Base-by-base conservation (phyloP, 257 asterid species). In the Salvia rosmarinus region DNA sequence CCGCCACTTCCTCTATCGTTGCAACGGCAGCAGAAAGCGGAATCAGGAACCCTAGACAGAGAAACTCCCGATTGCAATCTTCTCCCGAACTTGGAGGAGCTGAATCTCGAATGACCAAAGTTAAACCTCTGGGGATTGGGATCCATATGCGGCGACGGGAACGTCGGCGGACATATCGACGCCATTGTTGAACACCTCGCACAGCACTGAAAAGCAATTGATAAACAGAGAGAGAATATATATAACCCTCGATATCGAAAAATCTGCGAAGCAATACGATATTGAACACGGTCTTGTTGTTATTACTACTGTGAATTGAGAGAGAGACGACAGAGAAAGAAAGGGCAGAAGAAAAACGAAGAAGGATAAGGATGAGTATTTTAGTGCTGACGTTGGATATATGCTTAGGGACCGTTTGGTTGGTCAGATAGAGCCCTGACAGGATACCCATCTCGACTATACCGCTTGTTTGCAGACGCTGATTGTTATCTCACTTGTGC, bases 11-110 rank as follows among this genome's bases (percentile, higher is more conserved):
- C 76, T 30, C 68, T 79, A 56, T 20, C 77, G 30, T 52, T 63
- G 77, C 98, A 93, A 52, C 91, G 96, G 80, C 92, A 87, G 72
- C 81, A 80, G 52, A 64, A 64, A 49, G 58, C 39, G 34, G 85
- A 79, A 64, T 75, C 84, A 42, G 90, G 75, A 80, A 73, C 80
- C 85, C 81, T 85, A 68, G 82, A 40, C 30, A 73, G 79, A 57
- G 78, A 70, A 64, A 70, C 68, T 70, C 85, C 79, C 54, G 82
- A 70, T 13, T 40, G 80, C 17, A 76, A 77, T 37, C 82, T 63
- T 21, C 78, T 77, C 12, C 73, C 72, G 19, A 80, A 63, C 54
- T 61, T 81, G 51, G 85, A 75, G 25, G 86, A 64, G 30, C 79
- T 19, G 47, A 86, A 83, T 59, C 76, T 77, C 77, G 80, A 68